Conservation (phyloP, 169 alveolate species). For the Plasmodium yoelii region DNA sequence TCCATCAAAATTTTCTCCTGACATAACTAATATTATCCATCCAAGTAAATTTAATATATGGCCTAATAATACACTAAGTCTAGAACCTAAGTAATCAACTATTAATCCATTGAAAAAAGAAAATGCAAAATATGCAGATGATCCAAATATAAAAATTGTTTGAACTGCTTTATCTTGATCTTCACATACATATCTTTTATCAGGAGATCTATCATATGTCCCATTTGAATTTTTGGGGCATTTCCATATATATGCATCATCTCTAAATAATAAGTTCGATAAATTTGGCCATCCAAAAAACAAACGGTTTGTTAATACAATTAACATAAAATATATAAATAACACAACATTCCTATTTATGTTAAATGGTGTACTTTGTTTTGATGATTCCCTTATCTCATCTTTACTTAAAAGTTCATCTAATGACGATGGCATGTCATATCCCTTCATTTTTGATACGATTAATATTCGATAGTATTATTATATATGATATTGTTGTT, state of each 20-base stretch:
- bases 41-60: slow-evolving; percentile 74
- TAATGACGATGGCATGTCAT: slow-evolving; percentile 53
- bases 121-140: slow-evolving; percentile 74
- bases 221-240: slow-evolving; percentile 48
- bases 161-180: slow-evolving; percentile 78
- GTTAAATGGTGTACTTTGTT: slow-evolving; percentile 58
- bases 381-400: slow-evolving; percentile 53
- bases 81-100: slow-evolving; percentile 77
- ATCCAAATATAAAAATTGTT: slow-evolving; percentile 51
- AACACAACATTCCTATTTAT: slow-evolving; percentile 40
- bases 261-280: slow-evolving; percentile 75
- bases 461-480: neutral
- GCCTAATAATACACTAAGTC: slow-evolving; percentile 77
- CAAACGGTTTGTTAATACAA: slow-evolving; percentile 55
- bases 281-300: slow-evolving; percentile 77
- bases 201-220: slow-evolving; percentile 8
- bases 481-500: neutral
- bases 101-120: slow-evolving; percentile 77
- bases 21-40: slow-evolving; percentile 62
- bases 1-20: slow-evolving; percentile 71
- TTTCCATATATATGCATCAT: slow-evolving; percentile 79
- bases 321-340: slow-evolving; percentile 31
- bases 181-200: slow-evolving; percentile 64
- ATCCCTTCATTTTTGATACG: slow-evolving; percentile 22
- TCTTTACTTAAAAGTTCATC: slow-evolving; percentile 33